Evolutionary conservation across 2,329 filamentous ascomycete species (phyloP), one percentile per base, ranked within the genome.

Genomic region (Zasmidium cellare): DNA sequence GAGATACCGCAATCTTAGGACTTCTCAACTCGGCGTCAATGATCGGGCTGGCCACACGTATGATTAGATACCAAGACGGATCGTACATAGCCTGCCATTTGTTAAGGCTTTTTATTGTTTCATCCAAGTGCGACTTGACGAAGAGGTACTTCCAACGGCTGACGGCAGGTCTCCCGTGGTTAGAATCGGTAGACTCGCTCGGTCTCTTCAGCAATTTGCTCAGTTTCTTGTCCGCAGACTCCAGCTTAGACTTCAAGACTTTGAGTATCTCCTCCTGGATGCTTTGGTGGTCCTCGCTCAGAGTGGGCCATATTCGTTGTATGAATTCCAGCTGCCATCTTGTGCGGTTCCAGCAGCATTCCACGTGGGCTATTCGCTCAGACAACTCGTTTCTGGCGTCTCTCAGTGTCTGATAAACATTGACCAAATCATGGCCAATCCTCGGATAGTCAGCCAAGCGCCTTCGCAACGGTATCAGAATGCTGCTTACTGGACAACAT

Each of bases 1-100:
- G 7, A n/a, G 35, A 41, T 5, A 14, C 5, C 16, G 35, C 35
- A 14, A 16, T 41, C 3, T 3, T 14, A 5, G 3, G 7, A 6
- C 6, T 14, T 14, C 16, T 41, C 35, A 41, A n/a, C 16, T 41
- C 7, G 6, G 3, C 12, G 35, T 55, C 52, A 11, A 55, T 38
- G 22, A 55, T 49, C 1, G 63, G 61, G 48, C 55, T 63, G 12
- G 61, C 57, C 11, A 70, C 58, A n/a, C 53, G 63, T 38, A 69
- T 64, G 16, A 76, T 67, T 16, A 75, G 53, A 46, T 66, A 74
- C 70, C 71, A 76, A 1, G 72, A 69, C n/a, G 68, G 68, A 45
- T 74, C 67, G 41, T 73, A 73, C 24, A 59, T 56, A 1, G 54
- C 56, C 56, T 74, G 69, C 74, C 74, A 76, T 20, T 49, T 59